Conservation (phyloP, 129 eudicot species). For the Chrysanthemum lavandulifolium region DNA sequence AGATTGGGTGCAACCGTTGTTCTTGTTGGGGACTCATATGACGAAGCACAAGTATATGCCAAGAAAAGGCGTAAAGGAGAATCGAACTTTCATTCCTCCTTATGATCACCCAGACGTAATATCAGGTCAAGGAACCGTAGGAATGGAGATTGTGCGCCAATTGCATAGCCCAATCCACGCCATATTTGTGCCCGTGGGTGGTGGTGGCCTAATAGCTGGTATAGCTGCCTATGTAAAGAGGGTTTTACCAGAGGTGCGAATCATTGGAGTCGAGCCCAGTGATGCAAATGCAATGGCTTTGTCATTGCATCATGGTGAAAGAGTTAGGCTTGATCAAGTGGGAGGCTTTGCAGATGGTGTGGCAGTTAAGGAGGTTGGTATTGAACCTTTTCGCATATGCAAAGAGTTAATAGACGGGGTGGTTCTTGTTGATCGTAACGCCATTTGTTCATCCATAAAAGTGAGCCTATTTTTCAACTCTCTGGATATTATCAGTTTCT, state of each 20-base stretch:
- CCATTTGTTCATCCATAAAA: constrained; percentile 13
- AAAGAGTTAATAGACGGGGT: constrained; percentile 3
- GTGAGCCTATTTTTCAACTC: neutral
- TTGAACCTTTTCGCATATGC: constrained; percentile 6
- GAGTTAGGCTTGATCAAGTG: constrained; percentile 64
- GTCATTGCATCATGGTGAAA: constrained; percentile 70
- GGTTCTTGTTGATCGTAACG: neutral
- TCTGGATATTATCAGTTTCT: no score
- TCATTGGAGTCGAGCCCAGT: constrained; percentile 84
- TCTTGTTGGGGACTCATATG: constrained; percentile 79
- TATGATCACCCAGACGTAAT: constrained; percentile 89
- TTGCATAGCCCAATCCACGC: constrained; percentile 71
- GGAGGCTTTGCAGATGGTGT: constrained; percentile 1
- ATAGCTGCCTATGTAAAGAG: constrained; percentile 86
- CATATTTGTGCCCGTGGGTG: constrained; percentile 89
- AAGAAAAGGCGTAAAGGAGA: constrained; percentile 52
- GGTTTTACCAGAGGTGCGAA: constrained; percentile 68
- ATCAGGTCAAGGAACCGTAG: constrained; percentile 77
- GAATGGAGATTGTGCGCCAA: constrained; percentile 87
- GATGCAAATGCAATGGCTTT: constrained; percentile 97
- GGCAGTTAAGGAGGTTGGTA: neutral
- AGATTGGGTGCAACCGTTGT: constrained; percentile 86
- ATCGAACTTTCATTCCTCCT: constrained; percentile 75
- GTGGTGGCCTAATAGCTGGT: constrained; percentile 94
- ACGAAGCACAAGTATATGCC: constrained; percentile 85